Percentiles rank a stretch among this genome's conserved stretches.
These are phyloP conservation scores for Microbotryomycetes sp. DNA, from an alignment of 1,284 basidiomycete species.

Conservation along the genomic window DNA sequence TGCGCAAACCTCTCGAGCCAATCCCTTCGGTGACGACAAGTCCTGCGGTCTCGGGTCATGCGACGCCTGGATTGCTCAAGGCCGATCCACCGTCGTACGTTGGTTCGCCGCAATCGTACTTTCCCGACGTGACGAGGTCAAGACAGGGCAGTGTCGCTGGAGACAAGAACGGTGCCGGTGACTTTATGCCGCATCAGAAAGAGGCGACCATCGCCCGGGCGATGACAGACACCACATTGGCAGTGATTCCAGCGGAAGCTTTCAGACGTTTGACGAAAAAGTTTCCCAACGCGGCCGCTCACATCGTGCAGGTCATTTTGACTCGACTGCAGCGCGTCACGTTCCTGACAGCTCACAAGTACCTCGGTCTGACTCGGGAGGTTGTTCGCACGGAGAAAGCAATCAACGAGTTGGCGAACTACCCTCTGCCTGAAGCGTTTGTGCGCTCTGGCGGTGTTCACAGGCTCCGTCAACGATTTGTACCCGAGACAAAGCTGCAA, in stretches of 20 bases:
- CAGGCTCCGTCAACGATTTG: conserved; percentile 73
- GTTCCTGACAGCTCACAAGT: conserved; percentile 88
- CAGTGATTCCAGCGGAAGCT: conserved; percentile 97
- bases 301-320: conserved; percentile 95
- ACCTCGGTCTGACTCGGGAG: conserved; percentile 89
- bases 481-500: conserved; percentile 22
- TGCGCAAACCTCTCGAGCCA: background rate
- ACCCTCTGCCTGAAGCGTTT: conserved; percentile 83
- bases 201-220: conserved; percentile 68
- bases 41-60: background rate
- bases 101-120: background rate
- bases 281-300: conserved; percentile 92
- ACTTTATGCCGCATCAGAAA: background rate
- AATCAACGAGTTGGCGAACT: conserved; percentile 92
- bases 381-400: conserved; percentile 93
- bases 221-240: conserved; percentile 86
- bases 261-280: conserved; percentile 85
- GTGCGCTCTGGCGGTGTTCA: conserved; percentile 92
- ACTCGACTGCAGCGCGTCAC: conserved; percentile 95
- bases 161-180: background rate
- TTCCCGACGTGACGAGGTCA: background rate
- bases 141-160: background rate
- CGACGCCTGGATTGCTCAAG: background rate
- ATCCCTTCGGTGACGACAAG: background rate
- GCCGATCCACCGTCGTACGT: background rate